Evolutionary conservation across 192 early-diverging fungal genomes (phyloP).

Genomic region (Cladochytrium replicatum): DNA sequence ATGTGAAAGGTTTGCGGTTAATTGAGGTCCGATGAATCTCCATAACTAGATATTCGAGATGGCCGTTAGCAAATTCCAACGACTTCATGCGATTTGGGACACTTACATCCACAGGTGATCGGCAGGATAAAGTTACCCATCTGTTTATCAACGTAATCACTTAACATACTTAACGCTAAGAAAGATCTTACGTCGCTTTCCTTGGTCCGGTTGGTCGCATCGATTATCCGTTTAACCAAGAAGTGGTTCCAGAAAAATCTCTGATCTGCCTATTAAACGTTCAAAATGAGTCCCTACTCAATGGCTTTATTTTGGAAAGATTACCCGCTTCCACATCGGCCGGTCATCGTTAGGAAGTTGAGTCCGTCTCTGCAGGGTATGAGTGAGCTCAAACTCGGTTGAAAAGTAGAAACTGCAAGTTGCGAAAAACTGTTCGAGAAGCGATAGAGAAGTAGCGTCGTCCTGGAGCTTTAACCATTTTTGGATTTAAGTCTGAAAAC

Average conservation of each 20-base stretch:
- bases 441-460: slow-evolving; percentile 51
- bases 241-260: slow-evolving; percentile 91
- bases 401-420: slow-evolving; percentile 70
- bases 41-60: slow-evolving; percentile 39
- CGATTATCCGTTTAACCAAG: slow-evolving; percentile 58
- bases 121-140: slow-evolving; percentile 77
- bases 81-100: slow-evolving; percentile 6
- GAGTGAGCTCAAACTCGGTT: slow-evolving; percentile 77
- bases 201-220: slow-evolving; percentile 28
- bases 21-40: slow-evolving; percentile 47
- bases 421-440: slow-evolving; percentile 45
- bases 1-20: slow-evolving; percentile 62
- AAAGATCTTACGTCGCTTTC: slow-evolving; percentile 23
- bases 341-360: slow-evolving; percentile 7
- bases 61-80: not conserved
- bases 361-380: slow-evolving; percentile 64
- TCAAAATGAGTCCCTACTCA: not conserved
- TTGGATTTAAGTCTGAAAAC: slow-evolving; percentile 9
- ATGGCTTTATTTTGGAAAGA: slow-evolving; percentile 3
- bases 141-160: slow-evolving; percentile 17
- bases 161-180: not conserved
- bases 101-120: slow-evolving; percentile 81
- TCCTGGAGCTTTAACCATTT: no score
- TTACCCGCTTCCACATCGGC: slow-evolving; percentile 48
- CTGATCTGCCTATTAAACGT: slow-evolving; percentile 59